phyloP scores from a whole-genome alignment of 306 rosid species.

The Fragaria iinumae region DNA sequence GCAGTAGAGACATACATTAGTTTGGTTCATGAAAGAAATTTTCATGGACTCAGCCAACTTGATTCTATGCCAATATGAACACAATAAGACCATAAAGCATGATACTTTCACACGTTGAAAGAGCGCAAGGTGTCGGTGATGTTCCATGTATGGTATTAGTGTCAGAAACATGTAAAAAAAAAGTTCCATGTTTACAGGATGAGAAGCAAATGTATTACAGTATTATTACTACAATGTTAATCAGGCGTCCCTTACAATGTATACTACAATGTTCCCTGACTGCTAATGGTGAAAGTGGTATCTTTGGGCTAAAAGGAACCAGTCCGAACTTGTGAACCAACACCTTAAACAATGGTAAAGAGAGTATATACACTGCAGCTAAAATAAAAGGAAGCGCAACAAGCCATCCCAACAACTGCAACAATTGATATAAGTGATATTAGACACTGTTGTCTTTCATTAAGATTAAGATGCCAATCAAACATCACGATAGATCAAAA shows the following conservation, averaged over 20 bases:
- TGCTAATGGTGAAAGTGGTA: slow-evolving; percentile 48
- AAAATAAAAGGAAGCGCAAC: slow-evolving; percentile 64
- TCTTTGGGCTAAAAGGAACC: slow-evolving; percentile 59
- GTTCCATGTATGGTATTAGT: slow-evolving; percentile 7
- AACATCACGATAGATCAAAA: neutral
- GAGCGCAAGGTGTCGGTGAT: neutral
- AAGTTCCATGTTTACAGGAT: slow-evolving; percentile 12
- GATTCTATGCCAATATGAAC: neutral
- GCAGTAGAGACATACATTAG: slow-evolving; percentile 8
- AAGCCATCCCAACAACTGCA: slow-evolving; percentile 89
- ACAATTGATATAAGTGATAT: slow-evolving; percentile 18
- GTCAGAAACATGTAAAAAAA: slow-evolving; percentile 10
- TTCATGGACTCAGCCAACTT: slow-evolving; percentile 6
- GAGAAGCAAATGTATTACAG: neutral
- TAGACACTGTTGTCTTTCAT: neutral
- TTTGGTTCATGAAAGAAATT: slow-evolving; percentile 14
- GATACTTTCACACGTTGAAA: neutral
- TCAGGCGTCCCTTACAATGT: slow-evolving; percentile 73
- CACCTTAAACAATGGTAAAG: slow-evolving; percentile 70
- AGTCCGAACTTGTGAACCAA: slow-evolving; percentile 60
- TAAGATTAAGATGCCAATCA: neutral
- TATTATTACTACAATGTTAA: slow-evolving; percentile 6
- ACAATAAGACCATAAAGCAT: slow-evolving; percentile 4
- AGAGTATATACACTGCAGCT: slow-evolving; percentile 40
- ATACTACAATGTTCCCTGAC: slow-evolving; percentile 28